Evolutionary conservation across 2,329 filamentous ascomycete species (phyloP).

Genomic region (Aspergillus sp.): DNA sequence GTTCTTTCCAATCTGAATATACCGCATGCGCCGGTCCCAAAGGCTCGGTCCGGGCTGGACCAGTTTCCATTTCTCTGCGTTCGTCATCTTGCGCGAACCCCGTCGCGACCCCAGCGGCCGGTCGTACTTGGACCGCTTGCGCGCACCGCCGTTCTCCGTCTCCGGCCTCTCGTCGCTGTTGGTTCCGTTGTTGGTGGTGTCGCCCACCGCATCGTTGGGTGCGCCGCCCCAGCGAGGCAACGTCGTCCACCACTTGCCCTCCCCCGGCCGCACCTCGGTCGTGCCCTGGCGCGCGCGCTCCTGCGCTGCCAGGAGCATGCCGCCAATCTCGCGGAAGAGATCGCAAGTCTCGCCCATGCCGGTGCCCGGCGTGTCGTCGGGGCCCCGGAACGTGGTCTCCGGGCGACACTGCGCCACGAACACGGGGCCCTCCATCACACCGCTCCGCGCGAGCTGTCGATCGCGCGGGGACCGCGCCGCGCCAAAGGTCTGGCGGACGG

Average conservation of each 20-base stretch:
- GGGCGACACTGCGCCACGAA: conserved; percentile 54
- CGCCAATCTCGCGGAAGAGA: conserved; percentile 56
- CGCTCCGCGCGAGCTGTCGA: conserved; percentile 50
- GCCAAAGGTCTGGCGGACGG: conserved; percentile 55
- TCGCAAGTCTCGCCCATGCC: conserved; percentile 48
- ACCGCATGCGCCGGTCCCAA: conserved; percentile 58
- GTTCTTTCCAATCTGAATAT: conserved; percentile 56
- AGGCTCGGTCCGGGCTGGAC: conserved; percentile 49
- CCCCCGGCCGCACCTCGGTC: conserved; percentile 48
- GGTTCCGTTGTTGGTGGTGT: conserved; percentile 21
- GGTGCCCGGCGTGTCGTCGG: conserved; percentile 24
- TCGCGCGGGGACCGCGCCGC: conserved; percentile 54
- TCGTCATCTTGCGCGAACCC: conserved; percentile 42
- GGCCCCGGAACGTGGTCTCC: conserved; percentile 52
- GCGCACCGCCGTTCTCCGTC: conserved; percentile 27
- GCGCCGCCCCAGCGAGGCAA: conserved; percentile 56
- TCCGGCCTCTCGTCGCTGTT: conserved; percentile 25
- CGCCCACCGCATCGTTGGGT: conserved; percentile 32
- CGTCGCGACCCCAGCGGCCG: conserved; percentile 30
- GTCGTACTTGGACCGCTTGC: conserved; percentile 39
- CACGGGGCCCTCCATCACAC: conserved; percentile 58
- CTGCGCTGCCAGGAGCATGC: conserved; percentile 57
- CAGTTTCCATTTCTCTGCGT: conserved; percentile 52
- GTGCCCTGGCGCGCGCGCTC: conserved; percentile 58
- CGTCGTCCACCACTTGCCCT: conserved; percentile 61